These are phyloP conservation scores for Metarhizium guizhouense DNA, from an alignment of 2,329 filamentous ascomycete genomes.

Conservation along the genomic window DNA sequence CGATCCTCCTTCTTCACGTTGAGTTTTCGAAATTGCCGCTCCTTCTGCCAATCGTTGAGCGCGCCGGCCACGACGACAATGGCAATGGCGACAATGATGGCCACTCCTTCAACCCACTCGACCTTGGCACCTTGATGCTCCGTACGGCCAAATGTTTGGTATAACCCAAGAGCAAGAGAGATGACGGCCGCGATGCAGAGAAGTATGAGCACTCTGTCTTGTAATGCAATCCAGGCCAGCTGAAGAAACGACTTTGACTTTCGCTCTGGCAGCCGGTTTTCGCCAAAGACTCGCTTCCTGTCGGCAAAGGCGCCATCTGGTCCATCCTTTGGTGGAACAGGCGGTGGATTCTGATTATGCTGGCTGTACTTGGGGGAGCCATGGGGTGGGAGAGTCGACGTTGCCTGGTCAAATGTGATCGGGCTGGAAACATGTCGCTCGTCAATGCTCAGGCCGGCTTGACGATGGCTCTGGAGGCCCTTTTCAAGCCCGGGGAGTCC, in stretches of 20 bases:
- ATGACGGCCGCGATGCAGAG: slow-evolving; percentile 59
- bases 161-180: slow-evolving; percentile 60
- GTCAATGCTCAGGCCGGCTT: slow-evolving; percentile 61
- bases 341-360: slow-evolving; percentile 7
- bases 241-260: slow-evolving; percentile 52
- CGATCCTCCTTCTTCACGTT: slow-evolving; percentile 51
- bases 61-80: slow-evolving; percentile 16
- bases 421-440: slow-evolving; percentile 53
- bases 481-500: slow-evolving; percentile 65
- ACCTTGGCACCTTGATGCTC: slow-evolving; percentile 38
- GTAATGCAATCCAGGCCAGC: slow-evolving; percentile 61
- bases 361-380: neutral
- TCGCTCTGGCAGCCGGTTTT: slow-evolving; percentile 56
- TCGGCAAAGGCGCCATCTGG: slow-evolving; percentile 15
- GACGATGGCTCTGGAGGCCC: slow-evolving; percentile 57
- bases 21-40: slow-evolving; percentile 55
- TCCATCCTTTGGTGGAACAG: slow-evolving; percentile 9
- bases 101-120: slow-evolving; percentile 61
- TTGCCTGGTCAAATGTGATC: slow-evolving; percentile 58
- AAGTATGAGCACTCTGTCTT: slow-evolving; percentile 65
- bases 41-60: slow-evolving; percentile 60
- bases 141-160: slow-evolving; percentile 51
- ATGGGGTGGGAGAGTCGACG: neutral
- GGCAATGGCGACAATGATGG: slow-evolving; percentile 56
- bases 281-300: slow-evolving; percentile 15